A percentile compares a stretch with the other conserved stretches of the same genome.
phyloP scores from a whole-genome alignment of 2,329 filamentous ascomycete species.

The Emmonsia crescens region DNA sequence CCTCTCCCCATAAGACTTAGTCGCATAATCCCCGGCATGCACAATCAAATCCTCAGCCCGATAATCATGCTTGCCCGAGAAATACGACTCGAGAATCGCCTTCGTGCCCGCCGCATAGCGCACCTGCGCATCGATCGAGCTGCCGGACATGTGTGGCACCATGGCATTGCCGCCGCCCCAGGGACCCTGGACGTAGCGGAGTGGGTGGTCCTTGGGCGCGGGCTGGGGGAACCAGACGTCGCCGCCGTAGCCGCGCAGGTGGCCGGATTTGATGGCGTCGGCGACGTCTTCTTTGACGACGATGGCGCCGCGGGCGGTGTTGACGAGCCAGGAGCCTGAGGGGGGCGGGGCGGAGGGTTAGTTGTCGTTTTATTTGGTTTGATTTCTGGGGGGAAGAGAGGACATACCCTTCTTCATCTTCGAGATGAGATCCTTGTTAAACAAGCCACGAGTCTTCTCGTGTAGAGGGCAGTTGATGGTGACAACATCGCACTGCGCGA shows the following conservation, averaged over 20 bases:
- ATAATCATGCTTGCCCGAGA: conserved; percentile 80
- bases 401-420: conserved; percentile 93
- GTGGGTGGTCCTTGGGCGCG: conserved; percentile 81
- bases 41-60: conserved; percentile 83
- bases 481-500: conserved; percentile 88
- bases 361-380: no score
- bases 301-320: conserved; percentile 97
- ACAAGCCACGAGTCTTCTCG: conserved; percentile 91
- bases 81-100: conserved; percentile 83
- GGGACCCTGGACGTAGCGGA: conserved; percentile 86
- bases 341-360: neutral
- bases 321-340: conserved; percentile 83
- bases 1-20: conserved; percentile 80
- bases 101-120: conserved; percentile 82
- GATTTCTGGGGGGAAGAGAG: neutral
- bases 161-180: conserved; percentile 97
- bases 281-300: conserved; percentile 99
- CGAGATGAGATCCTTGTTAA: conserved; percentile 95
- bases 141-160: conserved; percentile 98
- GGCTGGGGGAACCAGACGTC: conserved; percentile 89
- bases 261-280: conserved; percentile 79
- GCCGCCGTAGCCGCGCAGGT: conserved; percentile 46
- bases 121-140: conserved; percentile 94
- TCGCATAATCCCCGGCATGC: conserved; percentile 80
- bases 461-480: conserved; percentile 99